Evolutionary conservation across 352 stramenopile genomes (phyloP), one percentile per base, ranked within the genome.

Genomic region (Pythium utonaiense): DNA sequence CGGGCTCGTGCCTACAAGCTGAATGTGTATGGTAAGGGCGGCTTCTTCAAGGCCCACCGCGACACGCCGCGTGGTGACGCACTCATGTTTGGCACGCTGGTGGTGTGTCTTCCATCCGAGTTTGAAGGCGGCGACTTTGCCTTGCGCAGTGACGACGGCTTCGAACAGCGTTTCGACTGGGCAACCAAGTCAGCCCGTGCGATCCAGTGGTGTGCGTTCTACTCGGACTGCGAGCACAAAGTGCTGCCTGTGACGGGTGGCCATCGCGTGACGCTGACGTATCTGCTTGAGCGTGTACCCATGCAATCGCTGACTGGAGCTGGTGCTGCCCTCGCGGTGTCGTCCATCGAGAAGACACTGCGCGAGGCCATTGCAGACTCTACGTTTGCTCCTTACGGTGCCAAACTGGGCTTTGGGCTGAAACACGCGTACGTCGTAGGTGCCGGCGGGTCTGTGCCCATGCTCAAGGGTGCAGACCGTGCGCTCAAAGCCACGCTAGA

Each of bases 201-300:
- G 21, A 24, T 65, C 8, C 58, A 65, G 58, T 65, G 58, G 58
- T 65, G 58, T 56, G 58, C 36, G 40, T 65, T 65, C 38, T 65
- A 65, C 58, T 65, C 58, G 58, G 58, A 65, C 34, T 59, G 49
- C 21, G 50, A 65, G 50, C 58, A 59, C n/a, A 49, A 65, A 40
- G 50, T 65, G 17, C 21, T 59, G 49, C 58, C 28, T 12, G 58
- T 59, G 7, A 21, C 25, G 1, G 34, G n/a, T 19, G 50, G 49
- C 28, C 38, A 57, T 28, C 58, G 58, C 50, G 38, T 65, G 49
- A 65, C 58, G 25, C n/a, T 65, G n/a, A 65, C 58, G 27, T 64
- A 57, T 45, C 14, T 57, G 2, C 30, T 64, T 19, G 57, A 64
- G 34, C n/a, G 33, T 17, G 21, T 40, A 6, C 38, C 52, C 4